Base-by-base conservation (phyloP, 257 asterid genomes). In the Fraxinus excelsior region DNA sequence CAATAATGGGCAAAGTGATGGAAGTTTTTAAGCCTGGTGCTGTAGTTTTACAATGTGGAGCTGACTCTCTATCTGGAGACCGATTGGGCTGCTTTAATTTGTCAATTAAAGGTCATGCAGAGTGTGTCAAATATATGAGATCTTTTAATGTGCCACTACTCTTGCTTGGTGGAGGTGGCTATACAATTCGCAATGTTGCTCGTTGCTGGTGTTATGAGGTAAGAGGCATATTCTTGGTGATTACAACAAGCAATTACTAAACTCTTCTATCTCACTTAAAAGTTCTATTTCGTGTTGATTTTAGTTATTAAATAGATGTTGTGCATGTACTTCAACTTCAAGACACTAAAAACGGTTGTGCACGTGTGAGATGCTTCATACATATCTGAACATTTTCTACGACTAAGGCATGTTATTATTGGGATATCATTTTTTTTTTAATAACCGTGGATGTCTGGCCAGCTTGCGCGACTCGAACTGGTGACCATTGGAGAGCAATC, bases 171-270 rank as follows among this genome's bases (percentile, higher is more conserved):
- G 92, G 92, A 56, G 92, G 92, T 82, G 92, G 92, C 71, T 88
- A 88, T 81, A 88, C 92, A 31, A 88, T 88, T 71, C 92, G 92
- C 37, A 88, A 88, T 80, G 92, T 88, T 79, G 92, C 92, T 80
- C 92, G 92, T 38, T 88, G 92, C 80, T 88, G 92, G 92, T 88
- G 92, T 86, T 88, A 88, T 68, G 92, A 88, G 90, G 92, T 88
- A 76, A 77, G 73, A 71, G 51, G 40, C 68, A 60, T 79, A 16
- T 38, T 73, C 65, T 78, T 37, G 5, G 28, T 53, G 18, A 23
- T 62, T 62, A 26, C 18, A 0, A 26, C 13, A 4, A 26, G 68
- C 40, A 74, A 25, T 60, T 65, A 18, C 68, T 65, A 73, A 65
- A 60, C 35, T 56, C 46, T 78, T 69, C 78, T 76, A 37, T 69